Base-by-base conservation (phyloP, 2,329 filamentous ascomycete genomes). In the Acephala macrosclerotiorum region DNA sequence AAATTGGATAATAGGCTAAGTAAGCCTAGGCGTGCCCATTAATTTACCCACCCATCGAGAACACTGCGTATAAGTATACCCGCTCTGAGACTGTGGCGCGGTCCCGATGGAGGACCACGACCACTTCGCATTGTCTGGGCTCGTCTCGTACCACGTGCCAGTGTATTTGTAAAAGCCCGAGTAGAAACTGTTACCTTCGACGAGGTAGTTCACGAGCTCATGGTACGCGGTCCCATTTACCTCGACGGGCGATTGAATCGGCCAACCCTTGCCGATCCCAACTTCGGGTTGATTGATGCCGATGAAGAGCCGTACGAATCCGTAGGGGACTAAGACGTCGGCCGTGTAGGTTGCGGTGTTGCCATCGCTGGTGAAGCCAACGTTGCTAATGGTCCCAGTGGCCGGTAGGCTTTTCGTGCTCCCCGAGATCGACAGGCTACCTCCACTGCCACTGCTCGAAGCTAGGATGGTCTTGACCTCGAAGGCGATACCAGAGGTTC, bases 271-370 rank as follows among this genome's bases (percentile, higher is more conserved):
- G 1, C 40, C 29, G 47, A 47, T 20, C 25, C 58, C 40, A 16
- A 22, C 2, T 20, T 18, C 7, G 16, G 29, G 18, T 5, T 51
- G 40, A n/a, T 42, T 42, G 25, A 38, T 47, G n/a, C 57, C 57
- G 36, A 60, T 60, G 18, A 49, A 60, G 16, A 60, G 45, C 8
- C 58, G 58, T 2, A 60, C 58, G 12, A 49, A 60, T 35, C 25
- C 58, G 29, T 60, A 49, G 5, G 53, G 60, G 25, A 63, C 60
- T 25, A 63, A 29, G 26, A 63, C 42, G 36, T 63, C 60, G 33
- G 60, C 60, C n/a, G 20, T 42, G 26, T 63, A 63, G 20, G 53
- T 58, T 14, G 35, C 16, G 6, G 53, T 57, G n/a, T 42, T 25
- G 22, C 35, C 60, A 18, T 57, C 42, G 22, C 29, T 35, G 22